These are phyloP conservation scores for Novymonas esmeraldas DNA, from an alignment of 208 protist genomes.

Conservation along the genomic window DNA sequence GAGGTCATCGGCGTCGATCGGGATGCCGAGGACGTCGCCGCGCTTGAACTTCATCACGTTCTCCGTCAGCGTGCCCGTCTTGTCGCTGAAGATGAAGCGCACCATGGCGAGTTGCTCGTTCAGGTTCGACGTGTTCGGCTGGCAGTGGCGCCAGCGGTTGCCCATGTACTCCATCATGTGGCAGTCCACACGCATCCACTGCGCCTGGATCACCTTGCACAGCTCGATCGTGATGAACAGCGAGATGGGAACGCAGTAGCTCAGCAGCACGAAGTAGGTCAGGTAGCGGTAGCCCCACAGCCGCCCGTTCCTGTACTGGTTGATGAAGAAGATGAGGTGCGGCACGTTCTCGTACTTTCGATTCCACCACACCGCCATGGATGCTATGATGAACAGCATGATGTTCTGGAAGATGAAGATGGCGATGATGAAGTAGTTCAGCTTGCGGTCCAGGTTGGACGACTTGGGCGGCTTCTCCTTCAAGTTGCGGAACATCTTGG, in stretches of 20 bases:
- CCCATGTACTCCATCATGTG: constrained; percentile 86
- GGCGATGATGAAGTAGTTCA: constrained; percentile 84
- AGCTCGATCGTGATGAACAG: constrained; percentile 93
- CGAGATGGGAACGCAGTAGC: constrained; percentile 92
- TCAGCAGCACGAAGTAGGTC: constrained; percentile 92
- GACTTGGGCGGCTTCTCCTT: constrained; percentile 85
- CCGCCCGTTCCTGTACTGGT: constrained; percentile 31
- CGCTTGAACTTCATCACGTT: constrained; percentile 91
- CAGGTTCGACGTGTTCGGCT: constrained; percentile 89
- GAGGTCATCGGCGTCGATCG: constrained; percentile 56
- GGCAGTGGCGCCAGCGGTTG: constrained; percentile 69
- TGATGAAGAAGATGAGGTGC: constrained; percentile 71
- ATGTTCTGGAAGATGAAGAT: constrained; percentile 80
- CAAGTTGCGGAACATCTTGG: constrained; percentile 93
- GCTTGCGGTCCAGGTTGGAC: constrained; percentile 87
- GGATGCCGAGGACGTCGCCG: constrained; percentile 67
- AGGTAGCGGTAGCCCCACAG: constrained; percentile 82
- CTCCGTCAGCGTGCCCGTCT: constrained; percentile 93
- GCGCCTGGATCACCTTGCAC: constrained; percentile 90
- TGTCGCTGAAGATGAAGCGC: constrained; percentile 92
- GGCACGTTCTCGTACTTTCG: constrained; percentile 47
- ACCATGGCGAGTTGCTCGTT: constrained; percentile 93
- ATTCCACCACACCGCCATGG: constrained; percentile 71
- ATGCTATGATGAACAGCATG: constrained; percentile 70
- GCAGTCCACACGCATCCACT: constrained; percentile 86